Evolutionary conservation across 1,284 basidiomycete genomes (phyloP), one percentile per base, ranked within the genome.

Genomic region (Schizophyllum amplum): DNA sequence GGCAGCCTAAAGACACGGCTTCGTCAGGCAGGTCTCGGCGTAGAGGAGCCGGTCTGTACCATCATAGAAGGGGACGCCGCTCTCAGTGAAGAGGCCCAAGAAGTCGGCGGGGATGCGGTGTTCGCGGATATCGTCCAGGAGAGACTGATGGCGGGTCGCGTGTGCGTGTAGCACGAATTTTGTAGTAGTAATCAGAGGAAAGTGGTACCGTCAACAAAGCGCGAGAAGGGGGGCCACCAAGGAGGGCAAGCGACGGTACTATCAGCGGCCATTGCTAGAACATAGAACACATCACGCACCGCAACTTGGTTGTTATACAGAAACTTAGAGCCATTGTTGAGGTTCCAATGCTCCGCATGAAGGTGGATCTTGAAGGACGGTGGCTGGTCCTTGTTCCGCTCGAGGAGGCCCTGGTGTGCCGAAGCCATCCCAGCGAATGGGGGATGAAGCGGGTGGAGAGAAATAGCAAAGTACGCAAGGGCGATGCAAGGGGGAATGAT

Each of bases 71-170:
- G 86, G 85, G 2, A 90, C 76, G 56, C 75, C 75, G 6, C 81
- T 80, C 20, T 77, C 69, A 61, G 91, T 86, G 62, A 92, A 89
- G 46, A 90, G 70, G 62, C 89, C 84, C 5, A 91, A 74, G 66
- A 89, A 89, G 71, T 92, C 89, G 24, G 86, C 82, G 15, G 90
- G 89, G 75, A 92, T 90, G 50, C 86, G 78, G 63, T 87, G 82
- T 7, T 84, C 83, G 51, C 87, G 79, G 57, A 92, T 83, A 66
- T 91, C 88, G 63, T 92, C 90, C 42, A 92, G 72, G 48, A 50
- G 48, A 20, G 48, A 50, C 20, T 50, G 20, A n/a, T 9, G 48
- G 15, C 13, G 4, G 20, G n/a, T n/a, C n/a, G n/a, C n/a, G n/a
- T n/a, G n/a, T n/a, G n/a, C n/a, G n/a, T n/a, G n/a, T n/a, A n/a